These are phyloP conservation scores for Zygosaccharomyces bailii DNA, from an alignment of 805 yeast species.

Conservation along the genomic window DNA sequence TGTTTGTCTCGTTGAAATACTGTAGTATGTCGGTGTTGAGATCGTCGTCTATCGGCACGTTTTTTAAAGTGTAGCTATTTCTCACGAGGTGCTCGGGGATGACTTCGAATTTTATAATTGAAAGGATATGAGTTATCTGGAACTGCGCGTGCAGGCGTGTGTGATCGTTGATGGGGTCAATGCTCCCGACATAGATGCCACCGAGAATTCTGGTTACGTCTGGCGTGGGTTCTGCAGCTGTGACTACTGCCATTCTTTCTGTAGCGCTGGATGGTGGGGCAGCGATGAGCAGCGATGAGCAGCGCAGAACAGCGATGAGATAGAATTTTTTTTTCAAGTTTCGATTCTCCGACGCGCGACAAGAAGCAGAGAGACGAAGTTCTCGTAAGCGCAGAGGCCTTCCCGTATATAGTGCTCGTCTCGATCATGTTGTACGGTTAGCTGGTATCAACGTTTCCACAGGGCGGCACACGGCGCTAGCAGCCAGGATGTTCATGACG, in stretches of 20 bases:
- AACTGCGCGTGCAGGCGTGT: constrained; percentile 48
- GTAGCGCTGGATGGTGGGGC: too few species aligned
- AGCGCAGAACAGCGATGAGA: constrained; percentile 21
- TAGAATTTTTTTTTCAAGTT: constrained; percentile 15
- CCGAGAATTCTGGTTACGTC: constrained; percentile 63
- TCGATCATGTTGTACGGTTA: too few species aligned
- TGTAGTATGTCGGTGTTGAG: constrained; percentile 62
- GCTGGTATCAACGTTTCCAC: too few species aligned
- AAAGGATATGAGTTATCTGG: constrained; percentile 67
- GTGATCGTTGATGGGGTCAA: constrained; percentile 57
- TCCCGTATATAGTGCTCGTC: too few species aligned
- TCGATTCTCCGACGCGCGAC: neutral
- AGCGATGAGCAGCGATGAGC: constrained; percentile 22
- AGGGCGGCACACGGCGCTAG: too few species aligned
- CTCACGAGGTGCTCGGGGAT: constrained; percentile 47
- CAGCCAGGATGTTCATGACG: too few species aligned
- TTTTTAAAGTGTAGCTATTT: constrained; percentile 49
- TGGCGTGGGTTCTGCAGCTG: constrained; percentile 13
- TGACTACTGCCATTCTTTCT: neutral
- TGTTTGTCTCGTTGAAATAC: constrained; percentile 56
- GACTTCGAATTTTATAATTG: constrained; percentile 62
- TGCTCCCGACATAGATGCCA: constrained; percentile 70
- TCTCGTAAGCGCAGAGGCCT: too few species aligned
- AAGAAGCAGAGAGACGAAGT: too few species aligned
- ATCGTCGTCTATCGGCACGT: constrained; percentile 71